These are phyloP conservation scores for Eimeria sp. DNA, from an alignment of 169 alveolate species.

Conservation along the genomic window DNA sequence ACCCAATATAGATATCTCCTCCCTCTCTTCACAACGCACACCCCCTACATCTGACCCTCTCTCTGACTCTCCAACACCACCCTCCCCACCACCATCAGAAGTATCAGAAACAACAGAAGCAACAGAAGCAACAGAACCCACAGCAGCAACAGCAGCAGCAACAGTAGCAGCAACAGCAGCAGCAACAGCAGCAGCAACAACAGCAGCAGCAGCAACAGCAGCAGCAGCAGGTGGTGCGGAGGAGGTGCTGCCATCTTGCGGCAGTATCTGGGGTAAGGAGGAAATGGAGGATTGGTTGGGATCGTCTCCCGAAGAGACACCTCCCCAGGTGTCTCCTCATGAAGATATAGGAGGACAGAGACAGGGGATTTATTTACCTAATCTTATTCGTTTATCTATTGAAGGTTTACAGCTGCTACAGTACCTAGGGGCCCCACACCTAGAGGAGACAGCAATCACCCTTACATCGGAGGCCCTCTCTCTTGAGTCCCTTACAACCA, in stretches of 20 bases:
- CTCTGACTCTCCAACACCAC: background rate
- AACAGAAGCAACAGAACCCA: background rate
- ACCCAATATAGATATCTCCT: background rate
- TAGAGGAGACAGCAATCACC: background rate
- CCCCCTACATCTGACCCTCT: background rate
- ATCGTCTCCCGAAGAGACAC: too few species aligned
- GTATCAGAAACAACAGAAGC: background rate
- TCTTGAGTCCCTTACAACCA: background rate
- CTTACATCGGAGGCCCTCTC: background rate
- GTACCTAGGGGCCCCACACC: background rate
- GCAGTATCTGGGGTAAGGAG: too few species aligned
- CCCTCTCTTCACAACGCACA: background rate
- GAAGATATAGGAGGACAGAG: too few species aligned
- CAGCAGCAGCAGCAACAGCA: too few species aligned
- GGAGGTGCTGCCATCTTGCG: too few species aligned
- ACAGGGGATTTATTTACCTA: background rate
- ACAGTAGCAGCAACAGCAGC: background rate
- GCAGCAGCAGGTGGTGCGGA: too few species aligned
- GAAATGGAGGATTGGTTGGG: too few species aligned
- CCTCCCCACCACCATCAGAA: background rate
- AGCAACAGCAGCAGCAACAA: too few species aligned
- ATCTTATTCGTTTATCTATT: background rate
- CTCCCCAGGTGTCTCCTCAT: too few species aligned
- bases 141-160: background rate
- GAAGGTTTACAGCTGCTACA: conserved; percentile 38